Evolutionary conservation across 2,329 filamentous ascomycete species (phyloP).

Genomic region (Alternaria novae-zelandiae): DNA sequence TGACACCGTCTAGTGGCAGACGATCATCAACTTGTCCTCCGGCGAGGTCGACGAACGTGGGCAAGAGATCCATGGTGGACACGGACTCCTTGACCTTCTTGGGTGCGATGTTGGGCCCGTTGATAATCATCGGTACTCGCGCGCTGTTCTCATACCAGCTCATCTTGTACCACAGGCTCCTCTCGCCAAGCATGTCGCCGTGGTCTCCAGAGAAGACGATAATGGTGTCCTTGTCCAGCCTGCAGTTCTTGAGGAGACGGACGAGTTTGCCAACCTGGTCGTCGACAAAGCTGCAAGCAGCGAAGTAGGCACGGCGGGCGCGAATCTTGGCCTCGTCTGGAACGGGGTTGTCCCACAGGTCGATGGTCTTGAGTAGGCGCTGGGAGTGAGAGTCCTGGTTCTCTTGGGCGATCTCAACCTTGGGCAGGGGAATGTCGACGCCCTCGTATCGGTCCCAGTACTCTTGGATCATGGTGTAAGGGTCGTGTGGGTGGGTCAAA

Average conservation of each 20-base stretch:
- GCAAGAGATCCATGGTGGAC: conserved; percentile 87
- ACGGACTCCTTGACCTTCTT: conserved; percentile 83
- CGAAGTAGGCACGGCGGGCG: conserved; percentile 88
- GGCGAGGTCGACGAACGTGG: conserved; percentile 84
- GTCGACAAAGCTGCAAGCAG: conserved; percentile 91
- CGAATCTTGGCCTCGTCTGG: conserved; percentile 84
- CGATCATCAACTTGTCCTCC: conserved; percentile 71
- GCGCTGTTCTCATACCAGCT: conserved; percentile 92
- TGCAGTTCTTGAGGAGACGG: conserved; percentile 76
- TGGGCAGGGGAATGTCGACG: conserved; percentile 84
- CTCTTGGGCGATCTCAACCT: conserved; percentile 77
- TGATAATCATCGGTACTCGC: conserved; percentile 84
- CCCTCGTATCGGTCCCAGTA: conserved; percentile 93
- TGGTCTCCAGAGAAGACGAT: conserved; percentile 93
- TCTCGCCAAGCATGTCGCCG: conserved; percentile 94
- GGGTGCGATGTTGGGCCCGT: conserved; percentile 76
- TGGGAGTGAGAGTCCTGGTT: conserved; percentile 87
- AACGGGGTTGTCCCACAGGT: conserved; percentile 84
- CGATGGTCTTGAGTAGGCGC: conserved; percentile 83
- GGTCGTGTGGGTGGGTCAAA: conserved; percentile 92
- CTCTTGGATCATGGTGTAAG: conserved; percentile 91
- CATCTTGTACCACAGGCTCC: conserved; percentile 97
- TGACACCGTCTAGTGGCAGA: conserved; percentile 86
- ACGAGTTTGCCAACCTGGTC: conserved; percentile 87
- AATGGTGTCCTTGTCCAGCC: conserved; percentile 83